Evolutionary conservation across 805 yeast genomes (phyloP).

Genomic region (Candida corydali): DNA sequence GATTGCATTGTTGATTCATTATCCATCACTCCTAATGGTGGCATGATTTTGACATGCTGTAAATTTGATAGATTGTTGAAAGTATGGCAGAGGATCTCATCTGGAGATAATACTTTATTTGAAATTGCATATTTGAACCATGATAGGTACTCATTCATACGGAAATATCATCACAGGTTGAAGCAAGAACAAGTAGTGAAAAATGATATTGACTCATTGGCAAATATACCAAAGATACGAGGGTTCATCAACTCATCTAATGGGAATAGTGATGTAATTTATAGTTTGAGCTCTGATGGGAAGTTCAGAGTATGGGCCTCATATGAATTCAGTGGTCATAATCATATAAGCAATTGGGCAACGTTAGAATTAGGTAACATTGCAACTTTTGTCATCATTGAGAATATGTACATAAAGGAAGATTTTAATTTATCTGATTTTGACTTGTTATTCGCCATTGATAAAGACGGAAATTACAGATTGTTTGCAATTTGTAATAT

Average conservation of each 20-base stretch:
- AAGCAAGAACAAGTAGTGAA: constrained; percentile 6
- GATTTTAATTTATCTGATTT: constrained; percentile 11
- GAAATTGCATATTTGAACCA: constrained; percentile 70
- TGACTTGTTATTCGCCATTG: constrained; percentile 38
- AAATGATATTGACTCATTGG: constrained; percentile 22
- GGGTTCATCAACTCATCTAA: constrained; percentile 30
- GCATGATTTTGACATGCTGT: constrained; percentile 54
- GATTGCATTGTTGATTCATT: constrained; percentile 51
- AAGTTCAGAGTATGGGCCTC: constrained; percentile 67
- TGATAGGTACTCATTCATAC: constrained; percentile 44
- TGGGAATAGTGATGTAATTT: constrained; percentile 40
- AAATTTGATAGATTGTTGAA: constrained; percentile 64
- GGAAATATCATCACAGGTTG: constrained; percentile 55
- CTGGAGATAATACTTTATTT: constrained; percentile 56
- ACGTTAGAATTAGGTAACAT: constrained; percentile 29
- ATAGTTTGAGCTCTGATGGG: constrained; percentile 59
- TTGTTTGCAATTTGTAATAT: constrained; percentile 49
- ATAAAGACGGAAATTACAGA: constrained; percentile 36
- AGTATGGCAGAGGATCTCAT: constrained; percentile 73
- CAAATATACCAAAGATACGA: constrained; percentile 31
- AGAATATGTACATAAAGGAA: constrained; percentile 26
- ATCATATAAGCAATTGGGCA: constrained; percentile 56
- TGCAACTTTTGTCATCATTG: constrained; percentile 28
- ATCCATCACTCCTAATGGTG: constrained; percentile 63
- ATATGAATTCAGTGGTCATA: constrained; percentile 55